A percentile compares a stretch with the other conserved stretches of the same genome.
Evolutionary conservation across 2,329 filamentous ascomycete genomes (phyloP).

Genomic region (Rhytidhysteron rufulum): DNA sequence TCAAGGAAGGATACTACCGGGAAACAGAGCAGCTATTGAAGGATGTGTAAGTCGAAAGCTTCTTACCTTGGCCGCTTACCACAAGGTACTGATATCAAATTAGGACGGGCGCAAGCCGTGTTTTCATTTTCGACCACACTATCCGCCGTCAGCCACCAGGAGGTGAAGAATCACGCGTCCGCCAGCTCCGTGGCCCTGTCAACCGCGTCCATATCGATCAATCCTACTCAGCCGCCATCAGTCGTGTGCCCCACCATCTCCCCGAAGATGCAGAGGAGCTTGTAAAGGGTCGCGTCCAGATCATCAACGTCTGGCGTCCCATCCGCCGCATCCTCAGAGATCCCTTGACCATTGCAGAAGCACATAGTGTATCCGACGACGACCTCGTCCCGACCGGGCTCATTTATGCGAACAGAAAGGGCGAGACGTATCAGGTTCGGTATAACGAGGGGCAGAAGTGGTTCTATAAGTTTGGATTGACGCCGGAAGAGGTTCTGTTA

Average conservation of each 20-base stretch:
- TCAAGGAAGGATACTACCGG: constrained; percentile 31
- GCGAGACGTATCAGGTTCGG: constrained; percentile 26
- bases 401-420: constrained; percentile 27
- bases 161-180: constrained; percentile 4
- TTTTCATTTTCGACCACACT: constrained; percentile 63
- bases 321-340: constrained; percentile 29
- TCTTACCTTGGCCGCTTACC: not conserved
- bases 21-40: constrained; percentile 35
- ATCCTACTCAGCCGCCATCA: constrained; percentile 38
- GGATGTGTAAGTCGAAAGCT: constrained; percentile 24
- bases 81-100: not conserved
- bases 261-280: constrained; percentile 28
- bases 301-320: constrained; percentile 36
- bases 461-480: constrained; percentile 28
- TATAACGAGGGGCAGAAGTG: constrained; percentile 24
- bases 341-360: constrained; percentile 29
- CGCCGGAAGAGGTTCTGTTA: constrained; percentile 27
- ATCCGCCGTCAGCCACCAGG: constrained; percentile 45
- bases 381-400: constrained; percentile 21
- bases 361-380: constrained; percentile 23
- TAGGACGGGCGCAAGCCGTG: constrained; percentile 54
- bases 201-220: constrained; percentile 58
- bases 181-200: constrained; percentile 42
- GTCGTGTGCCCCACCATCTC: constrained; percentile 25
- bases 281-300: constrained; percentile 24